Evolutionary conservation across 73 alveolate species (phyloP).

Genomic region (Uronychia setigera): DNA sequence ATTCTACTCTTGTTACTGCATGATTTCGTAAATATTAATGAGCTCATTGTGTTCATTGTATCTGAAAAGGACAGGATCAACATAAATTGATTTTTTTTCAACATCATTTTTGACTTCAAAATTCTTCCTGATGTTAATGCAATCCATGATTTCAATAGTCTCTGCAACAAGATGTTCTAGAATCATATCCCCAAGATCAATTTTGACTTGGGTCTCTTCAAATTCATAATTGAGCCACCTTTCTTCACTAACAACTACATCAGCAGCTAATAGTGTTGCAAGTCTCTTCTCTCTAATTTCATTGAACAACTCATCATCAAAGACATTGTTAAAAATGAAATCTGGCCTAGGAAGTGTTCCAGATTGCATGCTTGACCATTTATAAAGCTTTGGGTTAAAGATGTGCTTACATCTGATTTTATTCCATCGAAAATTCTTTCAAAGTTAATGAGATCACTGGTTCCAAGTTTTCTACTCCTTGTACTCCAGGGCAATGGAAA

Average conservation of each 20-base stretch:
- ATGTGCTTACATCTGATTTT: constrained; percentile 42
- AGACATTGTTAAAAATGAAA: constrained; percentile 22
- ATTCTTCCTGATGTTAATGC: neutral
- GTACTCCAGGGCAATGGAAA: constrained; percentile 35
- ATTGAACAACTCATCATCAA: constrained; percentile 23
- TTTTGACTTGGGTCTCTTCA: constrained; percentile 63
- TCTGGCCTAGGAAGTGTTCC: constrained; percentile 69
- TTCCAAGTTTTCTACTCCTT: constrained; percentile 16
- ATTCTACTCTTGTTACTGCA: no score
- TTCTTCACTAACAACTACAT: constrained; percentile 49
- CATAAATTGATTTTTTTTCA: neutral
- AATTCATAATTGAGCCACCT: constrained; percentile 66
- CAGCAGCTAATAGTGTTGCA: constrained; percentile 32
- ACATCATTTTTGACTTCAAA: neutral
- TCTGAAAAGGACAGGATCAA: neutral
- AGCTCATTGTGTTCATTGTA: neutral
- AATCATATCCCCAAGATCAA: constrained; percentile 67
- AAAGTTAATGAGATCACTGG: constrained; percentile 37
- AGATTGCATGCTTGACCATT: constrained; percentile 60
- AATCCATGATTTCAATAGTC: neutral
- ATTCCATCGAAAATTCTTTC: constrained; percentile 60
- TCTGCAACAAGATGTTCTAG: constrained; percentile 55
- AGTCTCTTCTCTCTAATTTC: constrained; percentile 44
- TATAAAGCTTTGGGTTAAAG: constrained; percentile 24
- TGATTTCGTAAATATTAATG: neutral